phyloP scores from a whole-genome alignment of 2,329 filamentous ascomycete species.

The Tolypocladium sp. region DNA sequence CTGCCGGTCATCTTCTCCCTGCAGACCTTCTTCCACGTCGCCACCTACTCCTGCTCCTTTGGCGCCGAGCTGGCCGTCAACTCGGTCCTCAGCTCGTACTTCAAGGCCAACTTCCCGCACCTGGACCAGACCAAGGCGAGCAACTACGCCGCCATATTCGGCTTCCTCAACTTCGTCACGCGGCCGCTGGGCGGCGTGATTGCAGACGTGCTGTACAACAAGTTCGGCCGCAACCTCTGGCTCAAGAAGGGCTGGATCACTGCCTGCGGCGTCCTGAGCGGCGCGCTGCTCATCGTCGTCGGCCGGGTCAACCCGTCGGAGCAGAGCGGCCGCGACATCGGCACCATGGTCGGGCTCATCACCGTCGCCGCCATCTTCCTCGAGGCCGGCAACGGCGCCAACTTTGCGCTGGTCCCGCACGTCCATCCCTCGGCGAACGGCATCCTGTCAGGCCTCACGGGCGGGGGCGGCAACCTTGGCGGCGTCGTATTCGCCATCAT shows the following conservation, averaged over 20 bases:
- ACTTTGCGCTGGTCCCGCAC: conserved; percentile 80
- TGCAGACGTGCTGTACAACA: conserved; percentile 39
- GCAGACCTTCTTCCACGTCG: conserved; percentile 45
- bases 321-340: conserved; percentile 24
- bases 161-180: conserved; percentile 61
- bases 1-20: conserved; percentile 37
- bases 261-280: conserved; percentile 48
- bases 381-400: conserved; percentile 78
- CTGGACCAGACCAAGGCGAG: conserved; percentile 47
- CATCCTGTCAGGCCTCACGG: conserved; percentile 65
- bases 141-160: conserved; percentile 64
- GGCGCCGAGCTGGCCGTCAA: conserved; percentile 56
- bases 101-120: conserved; percentile 48
- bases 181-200: conserved; percentile 56
- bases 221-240: conserved; percentile 22
- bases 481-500: conserved; percentile 78
- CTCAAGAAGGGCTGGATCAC: conserved; percentile 37
- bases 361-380: conserved; percentile 73
- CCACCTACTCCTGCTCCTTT: conserved; percentile 55
- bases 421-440: conserved; percentile 79
- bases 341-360: conserved; percentile 67
- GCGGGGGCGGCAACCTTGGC: conserved; percentile 74
- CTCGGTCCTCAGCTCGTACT: conserved; percentile 48
- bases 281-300: conserved; percentile 51
- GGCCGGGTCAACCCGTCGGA: conserved; percentile 55